phyloP scores from a whole-genome alignment of 2,329 filamentous ascomycete species.

The Cercospora beticola region DNA sequence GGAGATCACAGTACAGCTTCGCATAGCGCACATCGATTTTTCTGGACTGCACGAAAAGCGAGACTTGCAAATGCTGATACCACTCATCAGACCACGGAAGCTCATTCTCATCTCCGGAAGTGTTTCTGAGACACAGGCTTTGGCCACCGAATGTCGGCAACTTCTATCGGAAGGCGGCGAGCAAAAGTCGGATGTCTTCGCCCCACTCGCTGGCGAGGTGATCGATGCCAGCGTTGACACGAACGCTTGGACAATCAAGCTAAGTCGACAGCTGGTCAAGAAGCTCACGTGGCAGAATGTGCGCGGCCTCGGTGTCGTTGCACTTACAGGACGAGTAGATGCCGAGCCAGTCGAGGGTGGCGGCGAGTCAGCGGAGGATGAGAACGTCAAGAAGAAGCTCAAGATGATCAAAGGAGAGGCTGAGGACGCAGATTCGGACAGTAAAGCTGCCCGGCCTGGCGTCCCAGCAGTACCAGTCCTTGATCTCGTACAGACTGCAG shows the following conservation, averaged over 20 bases:
- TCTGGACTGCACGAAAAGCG: slow-evolving; percentile 89
- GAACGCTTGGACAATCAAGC: slow-evolving; percentile 92
- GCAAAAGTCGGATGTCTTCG: slow-evolving; percentile 63
- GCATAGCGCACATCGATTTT: slow-evolving; percentile 87
- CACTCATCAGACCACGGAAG: slow-evolving; percentile 89
- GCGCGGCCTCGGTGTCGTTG: slow-evolving; percentile 83
- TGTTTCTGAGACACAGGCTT: slow-evolving; percentile 70
- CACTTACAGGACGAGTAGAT: slow-evolving; percentile 75
- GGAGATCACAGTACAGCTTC: slow-evolving; percentile 66
- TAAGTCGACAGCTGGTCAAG: slow-evolving; percentile 80
- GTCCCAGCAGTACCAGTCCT: slow-evolving; percentile 52
- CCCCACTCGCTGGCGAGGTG: slow-evolving; percentile 68
- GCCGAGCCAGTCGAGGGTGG: slow-evolving; percentile 45
- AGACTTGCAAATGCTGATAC: slow-evolving; percentile 90
- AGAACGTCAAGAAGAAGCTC: slow-evolving; percentile 54
- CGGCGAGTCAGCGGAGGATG: slow-evolving; percentile 37
- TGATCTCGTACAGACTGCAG: slow-evolving; percentile 62
- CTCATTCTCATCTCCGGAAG: slow-evolving; percentile 86
- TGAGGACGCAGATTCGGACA: slow-evolving; percentile 8
- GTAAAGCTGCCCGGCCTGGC: not conserved
- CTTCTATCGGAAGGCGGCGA: slow-evolving; percentile 48
- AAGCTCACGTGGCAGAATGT: slow-evolving; percentile 94
- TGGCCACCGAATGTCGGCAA: slow-evolving; percentile 78
- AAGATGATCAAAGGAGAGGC: slow-evolving; percentile 46
- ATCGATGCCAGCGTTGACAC: slow-evolving; percentile 95